Conservation (phyloP, 148 eudicot species). For the Rheum nobile region DNA sequence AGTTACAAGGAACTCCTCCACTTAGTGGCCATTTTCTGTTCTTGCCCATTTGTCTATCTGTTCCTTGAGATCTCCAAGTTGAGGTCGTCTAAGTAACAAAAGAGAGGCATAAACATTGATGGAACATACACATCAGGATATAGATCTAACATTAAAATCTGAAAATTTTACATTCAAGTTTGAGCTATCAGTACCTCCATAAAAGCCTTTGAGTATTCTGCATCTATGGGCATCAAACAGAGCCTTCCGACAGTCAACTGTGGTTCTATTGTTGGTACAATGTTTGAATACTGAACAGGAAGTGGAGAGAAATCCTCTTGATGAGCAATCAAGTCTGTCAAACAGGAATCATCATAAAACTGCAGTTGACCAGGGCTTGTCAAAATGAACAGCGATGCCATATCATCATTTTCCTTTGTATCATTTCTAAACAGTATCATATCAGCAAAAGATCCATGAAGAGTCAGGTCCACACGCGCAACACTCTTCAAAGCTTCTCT, state of each 20-base stretch:
- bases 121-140: constrained; percentile 5
- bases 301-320: constrained; percentile 37
- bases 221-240: constrained; percentile 23
- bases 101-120: not conserved
- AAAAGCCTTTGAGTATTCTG: constrained; percentile 21
- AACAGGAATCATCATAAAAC: constrained; percentile 51
- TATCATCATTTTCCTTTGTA: constrained; percentile 25
- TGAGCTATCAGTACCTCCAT: constrained; percentile 36
- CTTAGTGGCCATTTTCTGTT: constrained; percentile 64
- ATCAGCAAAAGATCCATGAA: constrained; percentile 89
- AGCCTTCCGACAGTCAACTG: constrained; percentile 58
- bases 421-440: constrained; percentile 42
- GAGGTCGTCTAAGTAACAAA: constrained; percentile 33
- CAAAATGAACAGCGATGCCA: constrained; percentile 56
- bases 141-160: not conserved
- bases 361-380: constrained; percentile 87
- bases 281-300: constrained; percentile 43
- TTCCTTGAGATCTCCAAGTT: constrained; percentile 25
- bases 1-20: constrained; percentile 71
- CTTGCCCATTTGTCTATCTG: constrained; percentile 14
- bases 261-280: constrained; percentile 73
- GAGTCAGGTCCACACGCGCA: constrained; percentile 65
- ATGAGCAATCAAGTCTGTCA: constrained; percentile 42
- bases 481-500: constrained; percentile 53
- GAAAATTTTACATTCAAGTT: not conserved